Percentiles rank a stretch among this genome's conserved stretches.
These are phyloP conservation scores for Seiridium unicorne DNA, from an alignment of 2,329 filamentous ascomycete species.

Conservation along the genomic window DNA sequence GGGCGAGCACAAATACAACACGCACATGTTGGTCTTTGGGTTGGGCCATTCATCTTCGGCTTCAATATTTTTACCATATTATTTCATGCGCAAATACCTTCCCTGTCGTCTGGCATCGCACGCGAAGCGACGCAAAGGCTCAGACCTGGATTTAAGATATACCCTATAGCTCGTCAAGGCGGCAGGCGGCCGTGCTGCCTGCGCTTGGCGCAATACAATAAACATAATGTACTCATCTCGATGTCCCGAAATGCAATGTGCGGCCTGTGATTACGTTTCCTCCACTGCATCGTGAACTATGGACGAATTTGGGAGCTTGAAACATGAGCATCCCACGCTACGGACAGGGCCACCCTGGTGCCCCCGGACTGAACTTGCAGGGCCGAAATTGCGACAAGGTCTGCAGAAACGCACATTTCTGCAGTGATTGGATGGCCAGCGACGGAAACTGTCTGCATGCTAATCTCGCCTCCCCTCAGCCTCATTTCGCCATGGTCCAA, in stretches of 20 bases:
- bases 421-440: not conserved
- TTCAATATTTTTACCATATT: not conserved
- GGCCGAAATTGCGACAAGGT: slow-evolving; percentile 5
- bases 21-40: not conserved
- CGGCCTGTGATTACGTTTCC: not conserved
- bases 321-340: not conserved
- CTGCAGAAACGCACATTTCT: not conserved
- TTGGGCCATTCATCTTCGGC: not conserved
- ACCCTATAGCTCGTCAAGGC: too few species aligned
- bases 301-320: not conserved
- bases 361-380: not conserved
- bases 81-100: not conserved
- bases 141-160: too few species aligned
- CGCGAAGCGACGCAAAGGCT: too few species aligned
- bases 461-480: slow-evolving; percentile 5
- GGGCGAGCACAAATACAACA: not conserved
- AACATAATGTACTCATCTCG: not conserved
- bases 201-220: not conserved
- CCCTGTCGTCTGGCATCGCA: not conserved
- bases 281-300: slow-evolving; percentile 1
- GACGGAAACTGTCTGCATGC: not conserved
- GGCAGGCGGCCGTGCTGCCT: not conserved
- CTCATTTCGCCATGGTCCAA: not conserved
- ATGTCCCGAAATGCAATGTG: not conserved
- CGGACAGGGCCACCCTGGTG: not conserved